Percentiles rank a stretch among this genome's conserved stretches.
phyloP scores from a whole-genome alignment of 176 grass and related monocot species.

The Stipa capillata region DNA sequence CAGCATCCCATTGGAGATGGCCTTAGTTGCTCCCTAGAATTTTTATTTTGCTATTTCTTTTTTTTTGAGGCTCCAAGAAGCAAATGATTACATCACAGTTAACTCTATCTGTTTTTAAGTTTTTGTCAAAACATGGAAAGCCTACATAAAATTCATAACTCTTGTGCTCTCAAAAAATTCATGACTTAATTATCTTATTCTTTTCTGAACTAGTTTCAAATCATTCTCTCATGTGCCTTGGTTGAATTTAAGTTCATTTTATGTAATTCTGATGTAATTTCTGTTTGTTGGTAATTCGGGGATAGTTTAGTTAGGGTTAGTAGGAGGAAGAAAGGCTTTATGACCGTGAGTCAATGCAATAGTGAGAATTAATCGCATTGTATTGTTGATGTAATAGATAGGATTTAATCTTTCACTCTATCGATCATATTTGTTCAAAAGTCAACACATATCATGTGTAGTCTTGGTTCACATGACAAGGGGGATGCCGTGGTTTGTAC shows the following conservation, averaged over 20 bases:
- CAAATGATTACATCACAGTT: not conserved
- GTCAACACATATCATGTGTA: too few relatives aligned
- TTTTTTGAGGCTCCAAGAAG: not conserved
- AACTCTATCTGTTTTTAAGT: not conserved
- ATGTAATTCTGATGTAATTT: not conserved
- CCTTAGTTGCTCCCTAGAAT: not conserved
- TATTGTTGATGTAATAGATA: not conserved
- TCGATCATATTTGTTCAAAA: too few relatives aligned
- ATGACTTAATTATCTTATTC: too few relatives aligned
- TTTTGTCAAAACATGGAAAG: not conserved
- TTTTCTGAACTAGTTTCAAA: not conserved
- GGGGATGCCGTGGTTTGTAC: too few relatives aligned
- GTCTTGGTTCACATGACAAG: too few relatives aligned
- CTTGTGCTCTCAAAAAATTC: too few relatives aligned
- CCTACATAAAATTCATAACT: too few relatives aligned
- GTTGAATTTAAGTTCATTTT: not conserved
- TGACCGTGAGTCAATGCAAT: not conserved
- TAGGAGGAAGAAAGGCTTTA: not conserved
- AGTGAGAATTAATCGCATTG: not conserved
- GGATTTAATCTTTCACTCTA: not conserved
- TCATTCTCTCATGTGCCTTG: not conserved
- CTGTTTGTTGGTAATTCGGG: not conserved
- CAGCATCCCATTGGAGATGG: too few relatives aligned
- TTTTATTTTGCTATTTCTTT: not conserved
- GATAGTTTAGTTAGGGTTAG: not conserved